Conservation (phyloP, 2,329 filamentous ascomycete genomes). For the Akanthomyces uredinophilus region DNA sequence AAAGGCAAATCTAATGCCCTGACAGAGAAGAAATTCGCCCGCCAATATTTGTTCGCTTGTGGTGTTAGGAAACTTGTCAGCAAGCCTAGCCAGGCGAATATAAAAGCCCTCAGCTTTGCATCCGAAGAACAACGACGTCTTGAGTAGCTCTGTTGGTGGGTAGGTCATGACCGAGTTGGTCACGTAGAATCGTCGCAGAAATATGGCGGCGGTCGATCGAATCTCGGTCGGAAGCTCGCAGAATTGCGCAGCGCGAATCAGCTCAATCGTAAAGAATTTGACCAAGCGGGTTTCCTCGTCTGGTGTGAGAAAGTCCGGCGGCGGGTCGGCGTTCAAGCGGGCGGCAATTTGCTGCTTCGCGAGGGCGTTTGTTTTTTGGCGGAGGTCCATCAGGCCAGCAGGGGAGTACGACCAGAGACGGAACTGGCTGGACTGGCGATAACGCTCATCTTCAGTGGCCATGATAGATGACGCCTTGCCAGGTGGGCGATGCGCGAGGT, state of each 20-base stretch:
- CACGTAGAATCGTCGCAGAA: slow-evolving; percentile 90
- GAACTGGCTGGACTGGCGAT: slow-evolving; percentile 85
- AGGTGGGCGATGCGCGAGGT: neutral
- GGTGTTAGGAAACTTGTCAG: slow-evolving; percentile 62
- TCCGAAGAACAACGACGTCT: slow-evolving; percentile 86
- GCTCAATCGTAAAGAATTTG: slow-evolving; percentile 64
- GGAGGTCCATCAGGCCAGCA: slow-evolving; percentile 63
- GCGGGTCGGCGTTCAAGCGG: slow-evolving; percentile 48
- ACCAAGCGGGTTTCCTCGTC: slow-evolving; percentile 80
- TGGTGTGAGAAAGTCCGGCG: slow-evolving; percentile 74
- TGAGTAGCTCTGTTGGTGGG: slow-evolving; percentile 81
- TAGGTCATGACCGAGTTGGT: slow-evolving; percentile 97
- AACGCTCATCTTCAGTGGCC: slow-evolving; percentile 83
- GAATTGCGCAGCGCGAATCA: slow-evolving; percentile 52
- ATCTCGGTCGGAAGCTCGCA: slow-evolving; percentile 47
- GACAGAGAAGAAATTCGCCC: slow-evolving; percentile 87
- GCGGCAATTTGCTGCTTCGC: slow-evolving; percentile 59
- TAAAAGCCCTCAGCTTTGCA: slow-evolving; percentile 89
- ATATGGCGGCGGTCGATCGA: slow-evolving; percentile 71
- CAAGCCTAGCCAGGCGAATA: slow-evolving; percentile 60
- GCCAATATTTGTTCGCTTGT: slow-evolving; percentile 79
- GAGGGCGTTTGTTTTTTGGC: slow-evolving; percentile 71
- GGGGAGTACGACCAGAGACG: slow-evolving; percentile 89
- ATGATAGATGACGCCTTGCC: slow-evolving; percentile 37
- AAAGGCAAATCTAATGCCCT: slow-evolving; percentile 88